These are phyloP conservation scores for Lippia alba DNA, from an alignment of 305 asterid genomes.

Conservation along the genomic window DNA sequence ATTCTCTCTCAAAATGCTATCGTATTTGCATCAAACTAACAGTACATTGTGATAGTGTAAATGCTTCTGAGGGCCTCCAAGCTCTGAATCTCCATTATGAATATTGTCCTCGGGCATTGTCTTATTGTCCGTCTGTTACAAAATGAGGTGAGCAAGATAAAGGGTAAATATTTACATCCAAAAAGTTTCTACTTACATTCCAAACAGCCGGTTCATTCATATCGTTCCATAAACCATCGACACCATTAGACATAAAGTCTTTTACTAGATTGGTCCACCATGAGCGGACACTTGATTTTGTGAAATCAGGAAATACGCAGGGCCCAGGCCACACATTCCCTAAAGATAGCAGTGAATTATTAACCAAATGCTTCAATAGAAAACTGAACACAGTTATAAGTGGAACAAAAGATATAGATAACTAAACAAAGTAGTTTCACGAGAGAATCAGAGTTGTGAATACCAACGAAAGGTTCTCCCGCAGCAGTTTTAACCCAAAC, in stretches of 20 bases:
- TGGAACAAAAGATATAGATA: neutral
- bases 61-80: slow-evolving; percentile 87
- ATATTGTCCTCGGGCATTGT: slow-evolving; percentile 96
- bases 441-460: neutral
- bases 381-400: slow-evolving; percentile 13
- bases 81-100: slow-evolving; percentile 88
- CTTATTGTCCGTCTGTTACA: slow-evolving; percentile 83
- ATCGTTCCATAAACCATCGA: slow-evolving; percentile 99
- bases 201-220: slow-evolving; percentile 98
- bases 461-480: slow-evolving; percentile 84
- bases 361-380: slow-evolving; percentile 20
- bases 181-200: slow-evolving; percentile 40
- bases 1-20: too few relatives aligned
- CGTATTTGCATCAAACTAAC: neutral
- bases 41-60: slow-evolving; percentile 93
- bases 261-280: slow-evolving; percentile 97
- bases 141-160: slow-evolving; percentile 23
- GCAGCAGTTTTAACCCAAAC: slow-evolving; percentile 86
- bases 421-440: too few relatives aligned
- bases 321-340: slow-evolving; percentile 99
- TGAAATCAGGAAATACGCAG: slow-evolving; percentile 94
- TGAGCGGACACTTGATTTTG: slow-evolving; percentile 71
- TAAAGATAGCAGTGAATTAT: slow-evolving; percentile 38
- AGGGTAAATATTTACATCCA: neutral
- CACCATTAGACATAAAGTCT: slow-evolving; percentile 77